Base-by-base conservation (phyloP, 768 basidiomycete genomes). In the Coprinopsis sp. region DNA sequence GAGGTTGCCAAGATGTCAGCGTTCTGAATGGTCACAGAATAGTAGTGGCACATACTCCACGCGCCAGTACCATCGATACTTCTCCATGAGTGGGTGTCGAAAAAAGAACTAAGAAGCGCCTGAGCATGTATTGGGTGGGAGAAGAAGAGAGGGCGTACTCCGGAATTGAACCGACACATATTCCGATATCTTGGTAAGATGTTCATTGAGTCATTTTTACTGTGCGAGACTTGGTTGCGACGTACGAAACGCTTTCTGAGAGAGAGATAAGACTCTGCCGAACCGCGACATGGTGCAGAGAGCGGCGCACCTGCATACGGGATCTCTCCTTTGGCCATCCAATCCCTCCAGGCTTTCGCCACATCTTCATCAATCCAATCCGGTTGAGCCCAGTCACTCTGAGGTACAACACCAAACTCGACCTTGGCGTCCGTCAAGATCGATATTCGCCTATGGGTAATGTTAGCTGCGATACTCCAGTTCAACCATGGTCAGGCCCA, bases 61-160 rank as follows among this genome's bases (percentile, higher is more conserved):
- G 22, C 69, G 70, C 87, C 87, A 91, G 62, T 91, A 90, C 67
- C 82, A 91, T 25, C 82, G 77, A 63, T 82, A 89, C 29, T 77
- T 67, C 52, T 79, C 71, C 28, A 91, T 65, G 2, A 89, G 64
- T 4, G 76, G 70, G 53, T 91, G 87, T 27, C 75, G 67, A 72
- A 79, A 91, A 72, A 91, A 91, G 73, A 80, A 83, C 76, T 83
- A 44, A 11, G 39, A 16, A 25, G 40, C 14, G 43, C 30, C 62
- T 47, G 21, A 38, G 75, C 6, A 44, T 63, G 23, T 59, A 54
- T 68, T 49, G 16, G 29, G 14, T 18, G 28, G 19, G 19, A 25
- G 33, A 3, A n/a, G 10, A 27, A 36, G 2, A 22, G 10, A 18
- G n/a, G 19, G 64, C 74, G 25, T 53, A 82, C 80, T 7, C 81